Evolutionary conservation across 1,139 yeast genomes (phyloP).

Genomic region (Petasospora rhodanensis): DNA sequence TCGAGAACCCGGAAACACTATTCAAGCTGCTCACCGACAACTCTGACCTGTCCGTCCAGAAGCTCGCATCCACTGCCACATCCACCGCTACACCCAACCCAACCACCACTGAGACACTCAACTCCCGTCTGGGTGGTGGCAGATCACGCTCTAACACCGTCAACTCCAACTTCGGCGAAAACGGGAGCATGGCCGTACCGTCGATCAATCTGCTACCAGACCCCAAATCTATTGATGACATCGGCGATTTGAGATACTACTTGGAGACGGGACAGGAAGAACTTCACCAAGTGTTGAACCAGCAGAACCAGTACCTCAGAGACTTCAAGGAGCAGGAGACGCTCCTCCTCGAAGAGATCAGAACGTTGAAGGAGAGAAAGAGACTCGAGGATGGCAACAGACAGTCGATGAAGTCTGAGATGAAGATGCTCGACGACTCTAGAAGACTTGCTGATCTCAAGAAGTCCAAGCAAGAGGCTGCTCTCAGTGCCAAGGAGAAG

Average conservation of each 20-base stretch:
- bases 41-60: conserved; percentile 22
- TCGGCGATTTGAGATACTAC: conserved; percentile 44
- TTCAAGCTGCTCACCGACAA: conserved; percentile 24
- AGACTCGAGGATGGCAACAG: conserved; percentile 46
- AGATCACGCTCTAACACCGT: conserved; percentile 34
- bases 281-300: conserved; percentile 37
- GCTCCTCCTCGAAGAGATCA: conserved; percentile 36
- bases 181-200: conserved; percentile 9
- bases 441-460: conserved; percentile 31
- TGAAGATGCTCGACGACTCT: conserved; percentile 42
- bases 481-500: conserved; percentile 25
- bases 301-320: conserved; percentile 34
- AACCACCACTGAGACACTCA: conserved; percentile 3
- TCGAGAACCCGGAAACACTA: conserved; percentile 25
- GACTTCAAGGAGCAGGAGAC: conserved; percentile 41
- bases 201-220: conserved; percentile 20
- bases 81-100: conserved; percentile 1
- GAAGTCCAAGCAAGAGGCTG: conserved; percentile 28
- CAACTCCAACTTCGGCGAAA: conserved; percentile 15
- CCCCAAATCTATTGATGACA: conserved; percentile 31
- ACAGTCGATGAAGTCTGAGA: conserved; percentile 42
- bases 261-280: conserved; percentile 48
- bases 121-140: conserved; percentile 18
- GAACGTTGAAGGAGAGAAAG: conserved; percentile 39
- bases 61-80: conserved; percentile 7